Evolutionary conservation across 2,329 filamentous ascomycete genomes (phyloP), one percentile per base, ranked within the genome.

Genomic region (Escovopsis sp.): DNA sequence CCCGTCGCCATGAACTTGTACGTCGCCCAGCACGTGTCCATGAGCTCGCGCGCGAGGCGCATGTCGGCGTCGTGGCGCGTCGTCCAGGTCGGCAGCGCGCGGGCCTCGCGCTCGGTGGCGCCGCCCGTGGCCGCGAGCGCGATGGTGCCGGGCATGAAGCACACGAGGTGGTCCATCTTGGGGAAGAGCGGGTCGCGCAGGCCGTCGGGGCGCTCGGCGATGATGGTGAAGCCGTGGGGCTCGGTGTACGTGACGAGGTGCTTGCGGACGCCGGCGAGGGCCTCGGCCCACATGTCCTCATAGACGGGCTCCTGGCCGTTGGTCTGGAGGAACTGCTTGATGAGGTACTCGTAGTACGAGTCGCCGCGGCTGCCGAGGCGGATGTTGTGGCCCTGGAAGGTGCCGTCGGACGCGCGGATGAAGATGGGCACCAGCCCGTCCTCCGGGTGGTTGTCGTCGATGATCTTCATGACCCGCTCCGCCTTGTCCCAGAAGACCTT

Each of bases 161-260:
- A 98, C 27, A 94, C 88, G 5, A 96, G 68, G 51, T 98, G 90
- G 52, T 98, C 90, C 87, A 98, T 96, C 60, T 98, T 98, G 17
- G 87, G 79, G 12, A 72, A 76, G 16, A 96, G 56, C 0, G 62
- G 48, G 5, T 66, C 65, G 18, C 67, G 52, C 8, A 98, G 60
- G 3, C 90, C 90, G 33, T 66, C 64, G 0, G 83, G 86, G 9
- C 84, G 73, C 59, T 98, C 90, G 26, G 77, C 90, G 13, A 98
- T 72, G 35, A 96, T 76, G n/a, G 88, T 94, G 44, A 93, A 77
- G 34, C 80, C 74, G 1, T 77, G 77, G 3, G 77, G 72, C 40
- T 78, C 71, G 3, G 85, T 88, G 58, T 96, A 96, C 0, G 87
- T 87, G 44, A 98, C 66, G 21, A 98, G 71, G 53, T 98, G 79